phyloP scores from a whole-genome alignment of 192 early-diverging fungal genomes.

The Coemansia sp. region DNA sequence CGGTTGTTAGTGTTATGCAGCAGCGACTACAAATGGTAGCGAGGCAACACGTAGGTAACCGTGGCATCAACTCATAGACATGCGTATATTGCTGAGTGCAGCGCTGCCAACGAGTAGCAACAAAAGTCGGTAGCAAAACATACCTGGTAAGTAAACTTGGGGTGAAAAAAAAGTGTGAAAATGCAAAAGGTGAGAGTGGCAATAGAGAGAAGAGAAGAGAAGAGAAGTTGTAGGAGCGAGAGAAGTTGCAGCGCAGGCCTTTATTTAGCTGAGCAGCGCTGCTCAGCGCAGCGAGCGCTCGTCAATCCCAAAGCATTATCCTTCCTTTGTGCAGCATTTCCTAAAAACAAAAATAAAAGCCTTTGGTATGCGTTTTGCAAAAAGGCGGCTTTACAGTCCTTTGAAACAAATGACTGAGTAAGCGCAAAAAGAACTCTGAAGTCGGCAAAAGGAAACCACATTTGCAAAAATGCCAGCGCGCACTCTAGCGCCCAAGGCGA shows the following conservation, averaged over 20 bases:
- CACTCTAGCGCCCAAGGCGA: neutral
- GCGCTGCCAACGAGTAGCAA: neutral
- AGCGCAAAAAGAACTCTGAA: no score
- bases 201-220: neutral
- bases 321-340: neutral
- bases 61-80: neutral
- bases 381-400: neutral
- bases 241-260: neutral
- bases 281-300: neutral
- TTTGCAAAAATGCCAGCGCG: no score
- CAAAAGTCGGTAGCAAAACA: neutral
- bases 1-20: neutral
- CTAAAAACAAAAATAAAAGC: neutral
- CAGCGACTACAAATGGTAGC: neutral
- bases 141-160: neutral
- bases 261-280: neutral
- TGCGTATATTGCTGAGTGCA: neutral
- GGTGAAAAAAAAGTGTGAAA: neutral
- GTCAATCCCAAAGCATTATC: neutral
- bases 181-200: neutral
- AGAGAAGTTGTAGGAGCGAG: neutral
- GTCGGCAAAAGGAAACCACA: no score
- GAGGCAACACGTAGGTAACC: neutral
- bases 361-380: neutral
- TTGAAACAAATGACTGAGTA: neutral